Base-by-base conservation (phyloP, 345 rosid species). In the Eucalyptus erythrocorys region DNA sequence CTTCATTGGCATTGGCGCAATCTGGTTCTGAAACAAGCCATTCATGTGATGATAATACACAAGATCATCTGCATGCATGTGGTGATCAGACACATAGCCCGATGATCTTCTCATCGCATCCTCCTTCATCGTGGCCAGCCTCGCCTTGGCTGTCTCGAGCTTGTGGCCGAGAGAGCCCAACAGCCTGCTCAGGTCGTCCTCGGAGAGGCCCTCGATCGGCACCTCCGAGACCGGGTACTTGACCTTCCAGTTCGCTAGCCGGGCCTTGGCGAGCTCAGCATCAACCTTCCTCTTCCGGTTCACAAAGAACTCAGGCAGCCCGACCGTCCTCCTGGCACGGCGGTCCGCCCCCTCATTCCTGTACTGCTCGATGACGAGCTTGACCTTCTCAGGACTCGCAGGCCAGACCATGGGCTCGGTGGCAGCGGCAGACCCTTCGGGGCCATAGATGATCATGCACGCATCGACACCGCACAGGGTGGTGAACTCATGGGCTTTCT, bases 401-500 rank as follows among this genome's bases (percentile, higher is more conserved):
- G 93, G 94, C 91, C 94, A 93, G 10, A 87, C 80, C 32, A 86
- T 87, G 9, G 90, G 43, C 34, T 87, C 88, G 4, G 85, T 2
- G 2, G 51, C 51, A 43, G 68, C 86, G 13, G 80, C 51, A 24
- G 57, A 57, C 53, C 55, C 71, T 1, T 61, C 86, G 4, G 91
- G 88, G 7, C 91, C 89, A 12, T 86, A 88, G 82, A 93, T 90
- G 13, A 93, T 89, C 48, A 93, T 88, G 53, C 94, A 90, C 1
- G 91, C 80, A 51, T 91, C 89, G 12, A 91, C 94, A 15, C 89
- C 88, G 42, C 93, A 92, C 4, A 90, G 89, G 37, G 90, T 89
- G 7, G 89, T 37, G 51, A 92, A 92, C 66, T 92, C 93, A 8
- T 89, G 68, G 7, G 89, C 90, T 49, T 93, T 93, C 90, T 93